Conservation (phyloP, 768 basidiomycete genomes). For the Rhizopogon vinicolor region DNA sequence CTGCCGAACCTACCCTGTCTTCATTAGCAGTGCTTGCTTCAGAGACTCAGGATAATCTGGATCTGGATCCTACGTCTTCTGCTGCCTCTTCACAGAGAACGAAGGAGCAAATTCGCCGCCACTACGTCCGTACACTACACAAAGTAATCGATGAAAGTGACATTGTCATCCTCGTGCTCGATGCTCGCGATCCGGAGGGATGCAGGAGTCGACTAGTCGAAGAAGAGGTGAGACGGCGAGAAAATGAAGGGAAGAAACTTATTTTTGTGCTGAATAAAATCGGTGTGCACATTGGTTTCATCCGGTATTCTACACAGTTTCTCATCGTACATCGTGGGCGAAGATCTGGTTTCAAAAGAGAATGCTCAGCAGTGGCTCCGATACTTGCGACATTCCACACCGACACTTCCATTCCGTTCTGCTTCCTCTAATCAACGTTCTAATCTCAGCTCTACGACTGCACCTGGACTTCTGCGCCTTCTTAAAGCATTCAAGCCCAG, state of each 20-base stretch:
- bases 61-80: conserved; percentile 29
- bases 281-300: conserved; percentile 45
- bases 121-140: conserved; percentile 77
- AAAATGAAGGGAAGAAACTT: conserved; percentile 85
- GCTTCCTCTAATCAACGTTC: conserved; percentile 71
- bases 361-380: conserved; percentile 91
- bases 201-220: conserved; percentile 90
- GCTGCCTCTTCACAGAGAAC: conserved; percentile 37
- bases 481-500: conserved; percentile 80
- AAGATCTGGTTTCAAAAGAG: conserved; percentile 84
- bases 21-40: conserved; percentile 51
- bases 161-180: conserved; percentile 84
- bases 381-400: conserved; percentile 87
- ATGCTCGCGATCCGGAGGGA: conserved; percentile 94
- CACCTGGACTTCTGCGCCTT: conserved; percentile 72
- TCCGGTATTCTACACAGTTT: background rate
- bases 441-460: conserved; percentile 75
- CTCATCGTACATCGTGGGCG: background rate
- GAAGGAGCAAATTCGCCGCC: conserved; percentile 64
- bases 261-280: conserved; percentile 97
- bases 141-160: conserved; percentile 94
- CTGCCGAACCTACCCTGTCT: conserved; percentile 65
- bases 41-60: conserved; percentile 6
- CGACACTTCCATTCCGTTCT: conserved; percentile 88
- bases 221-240: conserved; percentile 84